phyloP scores from a whole-genome alignment of 164 flowering plant species.

The Aristolochia fimbriata region DNA sequence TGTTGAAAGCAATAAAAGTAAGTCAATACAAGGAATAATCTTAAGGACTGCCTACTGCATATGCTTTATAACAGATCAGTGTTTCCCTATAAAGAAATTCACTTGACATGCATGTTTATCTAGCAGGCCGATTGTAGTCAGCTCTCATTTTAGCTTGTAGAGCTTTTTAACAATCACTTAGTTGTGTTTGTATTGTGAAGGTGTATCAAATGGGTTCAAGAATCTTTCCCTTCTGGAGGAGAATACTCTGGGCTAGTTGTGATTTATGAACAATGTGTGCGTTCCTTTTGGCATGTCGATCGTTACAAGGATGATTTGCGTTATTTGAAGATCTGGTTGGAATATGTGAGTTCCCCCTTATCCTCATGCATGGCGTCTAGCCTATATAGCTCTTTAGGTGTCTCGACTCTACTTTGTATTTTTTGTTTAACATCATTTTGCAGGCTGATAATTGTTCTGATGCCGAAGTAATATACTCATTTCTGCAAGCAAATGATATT shows the following conservation, averaged over 20 bases:
- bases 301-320: slow-evolving; percentile 81
- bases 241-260: slow-evolving; percentile 76
- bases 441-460: slow-evolving; percentile 90
- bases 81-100: too few relatives aligned
- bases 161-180: too few relatives aligned
- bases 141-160: too few relatives aligned
- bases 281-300: slow-evolving; percentile 73
- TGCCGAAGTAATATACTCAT: slow-evolving; percentile 70
- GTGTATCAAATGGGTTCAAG: slow-evolving; percentile 96
- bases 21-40: too few relatives aligned
- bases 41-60: too few relatives aligned
- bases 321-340: slow-evolving; percentile 89
- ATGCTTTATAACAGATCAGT: too few relatives aligned
- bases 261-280: slow-evolving; percentile 88
- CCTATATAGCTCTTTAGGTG: too few relatives aligned
- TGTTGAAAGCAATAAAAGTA: too few relatives aligned
- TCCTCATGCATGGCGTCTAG: background rate
- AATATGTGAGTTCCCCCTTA: slow-evolving; percentile 54
- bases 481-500: slow-evolving; percentile 72
- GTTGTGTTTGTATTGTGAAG: slow-evolving; percentile 21
- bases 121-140: too few relatives aligned
- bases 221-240: slow-evolving; percentile 86
- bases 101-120: too few relatives aligned
- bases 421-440: slow-evolving; percentile 8
- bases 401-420: background rate